These are phyloP conservation scores for Zopfia rhizophila DNA, from an alignment of 2,329 filamentous ascomycete genomes.

Conservation along the genomic window DNA sequence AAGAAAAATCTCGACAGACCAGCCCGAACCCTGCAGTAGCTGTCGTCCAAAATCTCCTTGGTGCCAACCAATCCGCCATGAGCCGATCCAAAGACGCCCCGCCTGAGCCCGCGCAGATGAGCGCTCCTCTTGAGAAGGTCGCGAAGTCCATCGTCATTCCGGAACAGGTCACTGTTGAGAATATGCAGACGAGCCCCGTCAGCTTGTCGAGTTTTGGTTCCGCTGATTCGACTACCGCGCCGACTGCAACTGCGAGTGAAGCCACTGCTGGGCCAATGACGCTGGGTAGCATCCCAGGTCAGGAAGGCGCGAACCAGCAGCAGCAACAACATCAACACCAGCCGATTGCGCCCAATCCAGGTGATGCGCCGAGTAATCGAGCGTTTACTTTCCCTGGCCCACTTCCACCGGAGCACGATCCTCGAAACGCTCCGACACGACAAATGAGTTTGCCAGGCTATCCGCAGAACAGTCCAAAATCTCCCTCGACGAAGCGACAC, in stretches of 20 bases:
- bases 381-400: slow-evolving; percentile 73
- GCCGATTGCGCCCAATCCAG: slow-evolving; percentile 47
- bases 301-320: slow-evolving; percentile 50
- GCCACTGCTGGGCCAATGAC: slow-evolving; percentile 59
- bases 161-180: slow-evolving; percentile 55
- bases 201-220: slow-evolving; percentile 66
- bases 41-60: slow-evolving; percentile 58
- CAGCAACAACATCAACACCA: slow-evolving; percentile 47
- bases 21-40: slow-evolving; percentile 60
- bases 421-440: slow-evolving; percentile 63
- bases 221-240: slow-evolving; percentile 58
- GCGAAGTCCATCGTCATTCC: slow-evolving; percentile 62
- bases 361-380: slow-evolving; percentile 58
- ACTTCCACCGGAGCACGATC: slow-evolving; percentile 58
- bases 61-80: slow-evolving; percentile 50
- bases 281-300: slow-evolving; percentile 56
- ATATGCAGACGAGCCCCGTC: slow-evolving; percentile 63
- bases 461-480: slow-evolving; percentile 68
- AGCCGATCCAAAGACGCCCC: slow-evolving; percentile 56
- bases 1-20: slow-evolving; percentile 54
- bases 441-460: slow-evolving; percentile 70
- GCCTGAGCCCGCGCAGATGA: slow-evolving; percentile 56
- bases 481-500: slow-evolving; percentile 86
- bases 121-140: slow-evolving; percentile 59
- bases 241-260: slow-evolving; percentile 62